A percentile compares a stretch with the other conserved stretches of the same genome.
These are phyloP conservation scores for Colletotrichum higginsianum DNA, from an alignment of 2,329 filamentous ascomycete species.

Conservation along the genomic window DNA sequence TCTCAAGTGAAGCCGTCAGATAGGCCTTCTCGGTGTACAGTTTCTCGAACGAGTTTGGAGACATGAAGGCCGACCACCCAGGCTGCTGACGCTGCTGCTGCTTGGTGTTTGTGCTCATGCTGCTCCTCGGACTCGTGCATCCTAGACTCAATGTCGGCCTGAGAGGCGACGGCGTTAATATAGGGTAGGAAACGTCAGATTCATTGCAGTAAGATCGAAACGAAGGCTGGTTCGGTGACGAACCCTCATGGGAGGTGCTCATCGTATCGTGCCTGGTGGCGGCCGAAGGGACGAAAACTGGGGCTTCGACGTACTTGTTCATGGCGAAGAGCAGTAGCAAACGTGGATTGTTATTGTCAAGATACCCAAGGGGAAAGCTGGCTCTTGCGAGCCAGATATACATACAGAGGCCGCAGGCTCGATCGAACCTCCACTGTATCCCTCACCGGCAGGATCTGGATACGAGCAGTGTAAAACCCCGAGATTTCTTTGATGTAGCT, in stretches of 20 bases:
- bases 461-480: not conserved
- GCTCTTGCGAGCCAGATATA: constrained; percentile 16
- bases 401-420: too few relatives aligned
- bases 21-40: constrained; percentile 64
- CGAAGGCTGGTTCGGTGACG: not conserved
- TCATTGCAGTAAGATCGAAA: not conserved
- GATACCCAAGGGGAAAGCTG: not conserved
- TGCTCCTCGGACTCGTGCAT: not conserved
- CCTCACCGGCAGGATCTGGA: not conserved
- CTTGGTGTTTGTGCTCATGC: constrained; percentile 15
- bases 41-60: constrained; percentile 58
- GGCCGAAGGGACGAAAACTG: constrained; percentile 5
- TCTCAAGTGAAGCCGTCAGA: constrained; percentile 58
- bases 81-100: constrained; percentile 22
- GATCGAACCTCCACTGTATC: not conserved
- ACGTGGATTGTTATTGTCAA: not conserved
- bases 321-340: not conserved
- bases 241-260: not conserved
- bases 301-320: constrained; percentile 30
- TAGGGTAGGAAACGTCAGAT: not conserved
- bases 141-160: not conserved
- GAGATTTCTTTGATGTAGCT: not conserved
- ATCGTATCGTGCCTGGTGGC: not conserved
- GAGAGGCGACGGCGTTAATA: not conserved
- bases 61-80: constrained; percentile 49